Percentiles rank a stretch among this genome's conserved stretches.
Evolutionary conservation across 2,329 filamentous ascomycete species (phyloP).

Genomic region (Drechslerella coelobrocha): DNA sequence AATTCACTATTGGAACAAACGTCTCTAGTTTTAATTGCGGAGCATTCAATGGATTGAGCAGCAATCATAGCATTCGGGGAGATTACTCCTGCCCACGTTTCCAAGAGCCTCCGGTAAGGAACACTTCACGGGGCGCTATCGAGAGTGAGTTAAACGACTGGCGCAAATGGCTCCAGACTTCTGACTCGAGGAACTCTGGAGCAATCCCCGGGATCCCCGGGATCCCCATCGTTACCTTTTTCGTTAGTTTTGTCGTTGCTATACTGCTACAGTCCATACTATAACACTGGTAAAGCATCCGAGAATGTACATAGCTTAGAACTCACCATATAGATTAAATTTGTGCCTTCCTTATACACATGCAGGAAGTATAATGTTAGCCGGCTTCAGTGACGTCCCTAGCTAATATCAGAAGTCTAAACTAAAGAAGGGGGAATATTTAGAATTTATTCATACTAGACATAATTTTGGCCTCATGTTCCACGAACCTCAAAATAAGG

Average conservation of each 20-base stretch:
- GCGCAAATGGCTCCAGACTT: background rate
- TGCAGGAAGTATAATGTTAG: too few species aligned
- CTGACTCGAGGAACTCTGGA: too few species aligned
- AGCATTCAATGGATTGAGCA: slow-evolving; percentile 15
- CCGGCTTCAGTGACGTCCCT: too few species aligned
- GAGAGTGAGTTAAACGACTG: slow-evolving; percentile 4
- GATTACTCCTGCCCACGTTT: slow-evolving; percentile 18
- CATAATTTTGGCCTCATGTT: background rate
- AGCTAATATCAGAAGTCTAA: background rate
- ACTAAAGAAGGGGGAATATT: background rate
- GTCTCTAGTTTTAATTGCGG: slow-evolving; percentile 9
- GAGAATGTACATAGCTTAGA: too few species aligned
- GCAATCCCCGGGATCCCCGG: too few species aligned
- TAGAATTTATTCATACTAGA: background rate
- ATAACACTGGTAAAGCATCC: background rate
- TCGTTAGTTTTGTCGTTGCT: background rate
- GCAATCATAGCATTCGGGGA: slow-evolving; percentile 18
- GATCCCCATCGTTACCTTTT: background rate
- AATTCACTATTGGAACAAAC: slow-evolving; percentile 19
- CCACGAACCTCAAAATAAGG: slow-evolving; percentile 49
- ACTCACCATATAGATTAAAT: too few species aligned
- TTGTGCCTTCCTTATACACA: too few species aligned
- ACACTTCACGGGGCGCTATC: slow-evolving; percentile 1
- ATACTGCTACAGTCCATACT: background rate
- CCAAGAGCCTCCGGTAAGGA: slow-evolving; percentile 7